A percentile compares a stretch with the other conserved stretches of the same genome.
These are phyloP conservation scores for Neurospora crassa DNA, from an alignment of 2,329 filamentous ascomycete genomes.

Conservation along the genomic window DNA sequence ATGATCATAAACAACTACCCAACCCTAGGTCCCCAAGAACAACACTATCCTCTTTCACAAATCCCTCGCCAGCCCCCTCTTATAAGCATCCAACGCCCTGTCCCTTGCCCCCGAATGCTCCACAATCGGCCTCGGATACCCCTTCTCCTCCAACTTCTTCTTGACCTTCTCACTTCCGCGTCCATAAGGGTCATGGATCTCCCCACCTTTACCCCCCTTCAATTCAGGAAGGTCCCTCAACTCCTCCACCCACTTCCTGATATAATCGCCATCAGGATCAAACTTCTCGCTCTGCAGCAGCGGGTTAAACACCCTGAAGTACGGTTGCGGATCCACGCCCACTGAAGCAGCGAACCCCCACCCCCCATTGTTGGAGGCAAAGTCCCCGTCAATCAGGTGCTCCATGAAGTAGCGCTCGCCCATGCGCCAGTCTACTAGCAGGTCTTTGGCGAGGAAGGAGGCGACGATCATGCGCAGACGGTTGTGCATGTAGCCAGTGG, in stretches of 20 bases:
- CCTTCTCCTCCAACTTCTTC: constrained; percentile 51
- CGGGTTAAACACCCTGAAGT: constrained; percentile 87
- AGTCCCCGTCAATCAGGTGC: constrained; percentile 68
- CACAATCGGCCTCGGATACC: constrained; percentile 69
- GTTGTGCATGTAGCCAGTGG: constrained; percentile 74
- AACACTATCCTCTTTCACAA: constrained; percentile 4
- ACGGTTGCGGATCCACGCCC: constrained; percentile 49
- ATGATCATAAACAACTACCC: neutral
- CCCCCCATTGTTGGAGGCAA: constrained; percentile 64
- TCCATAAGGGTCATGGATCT: constrained; percentile 73
- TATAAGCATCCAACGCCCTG: constrained; percentile 28
- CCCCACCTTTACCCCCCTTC: constrained; percentile 56
- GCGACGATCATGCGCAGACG: constrained; percentile 76
- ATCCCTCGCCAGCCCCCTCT: constrained; percentile 17
- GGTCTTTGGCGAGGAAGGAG: constrained; percentile 70
- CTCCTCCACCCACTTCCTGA: constrained; percentile 74
- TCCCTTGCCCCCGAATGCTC: constrained; percentile 62
- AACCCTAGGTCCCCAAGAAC: neutral
- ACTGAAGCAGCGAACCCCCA: constrained; percentile 41
- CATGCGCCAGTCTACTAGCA: constrained; percentile 74
- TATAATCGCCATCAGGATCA: constrained; percentile 69
- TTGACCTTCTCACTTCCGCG: constrained; percentile 48
- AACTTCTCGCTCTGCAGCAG: constrained; percentile 79
- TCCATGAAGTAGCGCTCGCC: constrained; percentile 81
- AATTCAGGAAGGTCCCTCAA: constrained; percentile 39